Conservation (phyloP, 73 alveolate genomes). For the Uronychia binucleata region DNA sequence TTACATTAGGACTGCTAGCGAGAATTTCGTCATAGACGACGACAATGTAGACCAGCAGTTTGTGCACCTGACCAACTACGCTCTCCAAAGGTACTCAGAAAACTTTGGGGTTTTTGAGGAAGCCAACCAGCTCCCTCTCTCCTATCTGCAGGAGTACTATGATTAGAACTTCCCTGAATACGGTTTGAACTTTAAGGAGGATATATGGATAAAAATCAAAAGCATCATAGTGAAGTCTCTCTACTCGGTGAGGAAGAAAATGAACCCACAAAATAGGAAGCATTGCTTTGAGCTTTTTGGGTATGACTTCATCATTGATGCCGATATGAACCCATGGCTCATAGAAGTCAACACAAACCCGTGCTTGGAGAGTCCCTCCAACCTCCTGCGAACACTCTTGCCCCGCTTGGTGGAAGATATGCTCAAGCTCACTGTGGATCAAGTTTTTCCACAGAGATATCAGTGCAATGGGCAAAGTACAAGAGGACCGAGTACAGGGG, state of each 20-base stretch:
- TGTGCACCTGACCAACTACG: slow-evolving; percentile 90
- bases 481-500: background rate
- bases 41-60: slow-evolving; percentile 56
- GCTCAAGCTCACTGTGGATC: slow-evolving; percentile 43
- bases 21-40: slow-evolving; percentile 43
- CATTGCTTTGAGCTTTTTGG: slow-evolving; percentile 53
- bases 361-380: slow-evolving; percentile 43
- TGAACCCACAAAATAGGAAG: slow-evolving; percentile 21
- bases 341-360: slow-evolving; percentile 56
- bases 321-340: slow-evolving; percentile 22
- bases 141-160: slow-evolving; percentile 70
- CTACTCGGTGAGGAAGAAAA: slow-evolving; percentile 35
- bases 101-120: slow-evolving; percentile 83
- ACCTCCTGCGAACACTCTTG: slow-evolving; percentile 12
- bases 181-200: background rate
- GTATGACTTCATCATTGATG: slow-evolving; percentile 48
- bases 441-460: slow-evolving; percentile 11
- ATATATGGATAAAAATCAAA: slow-evolving; percentile 18
- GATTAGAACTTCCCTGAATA: slow-evolving; percentile 4
- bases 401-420: slow-evolving; percentile 56
- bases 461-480: background rate
- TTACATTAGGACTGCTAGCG: slow-evolving; percentile 34
- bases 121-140: slow-evolving; percentile 81
- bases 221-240: background rate
- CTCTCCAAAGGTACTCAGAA: slow-evolving; percentile 77